Evolutionary conservation across 2,329 filamentous ascomycete species (phyloP).

Genomic region (Pseudovirgaria hyperparasitica): DNA sequence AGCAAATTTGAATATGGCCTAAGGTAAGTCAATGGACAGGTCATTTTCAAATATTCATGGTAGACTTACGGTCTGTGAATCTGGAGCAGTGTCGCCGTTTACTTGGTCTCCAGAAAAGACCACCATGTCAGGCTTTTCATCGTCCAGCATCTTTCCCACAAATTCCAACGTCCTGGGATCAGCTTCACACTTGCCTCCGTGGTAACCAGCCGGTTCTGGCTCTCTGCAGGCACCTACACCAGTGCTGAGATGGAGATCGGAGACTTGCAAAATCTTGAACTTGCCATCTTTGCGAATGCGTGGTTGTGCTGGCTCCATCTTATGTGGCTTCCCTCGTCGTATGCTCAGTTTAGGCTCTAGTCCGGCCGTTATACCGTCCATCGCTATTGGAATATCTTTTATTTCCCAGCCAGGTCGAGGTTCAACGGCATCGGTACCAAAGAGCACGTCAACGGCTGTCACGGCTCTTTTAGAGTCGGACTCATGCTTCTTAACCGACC

Average conservation of each 20-base stretch:
- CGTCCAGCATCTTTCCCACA: conserved; percentile 67
- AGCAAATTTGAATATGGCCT: conserved; percentile 89
- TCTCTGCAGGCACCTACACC: conserved; percentile 78
- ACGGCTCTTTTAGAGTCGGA: conserved; percentile 64
- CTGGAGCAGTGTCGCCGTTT: conserved; percentile 83
- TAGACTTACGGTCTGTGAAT: conserved; percentile 63
- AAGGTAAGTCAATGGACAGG: conserved; percentile 6
- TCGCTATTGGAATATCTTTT: conserved; percentile 47
- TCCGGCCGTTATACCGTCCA: conserved; percentile 54
- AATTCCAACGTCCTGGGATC: conserved; percentile 89
- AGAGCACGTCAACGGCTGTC: conserved; percentile 75
- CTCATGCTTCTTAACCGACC: conserved; percentile 57
- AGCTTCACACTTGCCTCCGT: conserved; percentile 73
- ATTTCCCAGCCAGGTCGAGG: conserved; percentile 77
- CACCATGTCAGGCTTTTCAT: conserved; percentile 88
- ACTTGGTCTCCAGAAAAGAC: conserved; percentile 89
- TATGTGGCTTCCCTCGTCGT: conserved; percentile 54
- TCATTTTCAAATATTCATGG: neutral
- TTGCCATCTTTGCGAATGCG: conserved; percentile 78
- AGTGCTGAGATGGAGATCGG: conserved; percentile 89
- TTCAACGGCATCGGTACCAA: conserved; percentile 83
- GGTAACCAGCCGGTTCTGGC: conserved; percentile 59
- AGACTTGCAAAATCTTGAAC: conserved; percentile 94
- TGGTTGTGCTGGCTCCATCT: conserved; percentile 56
- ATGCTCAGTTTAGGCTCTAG: conserved; percentile 67